Conservation (phyloP, 768 basidiomycete genomes). For the Lentinula boryana region DNA sequence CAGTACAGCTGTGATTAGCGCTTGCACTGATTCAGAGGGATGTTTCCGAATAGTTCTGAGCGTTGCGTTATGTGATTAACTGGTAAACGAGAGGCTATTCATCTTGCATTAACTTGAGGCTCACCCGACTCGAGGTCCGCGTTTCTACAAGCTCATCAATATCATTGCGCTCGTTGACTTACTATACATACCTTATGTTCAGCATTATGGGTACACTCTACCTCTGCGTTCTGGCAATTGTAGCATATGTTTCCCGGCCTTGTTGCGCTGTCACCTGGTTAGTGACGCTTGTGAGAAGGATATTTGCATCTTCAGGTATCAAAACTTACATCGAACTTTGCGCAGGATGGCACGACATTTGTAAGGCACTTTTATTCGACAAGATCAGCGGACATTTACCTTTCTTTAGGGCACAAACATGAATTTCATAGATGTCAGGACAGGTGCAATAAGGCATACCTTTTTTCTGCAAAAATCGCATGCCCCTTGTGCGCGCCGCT, state of each 20-base stretch:
- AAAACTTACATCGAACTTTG: constrained; percentile 2
- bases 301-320: too few relatives aligned
- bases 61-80: too few relatives aligned
- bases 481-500: background rate
- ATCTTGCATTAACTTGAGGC: background rate
- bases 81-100: background rate
- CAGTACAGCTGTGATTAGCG: background rate
- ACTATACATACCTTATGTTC: background rate
- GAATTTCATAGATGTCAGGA: background rate
- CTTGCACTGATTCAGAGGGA: constrained; percentile 4
- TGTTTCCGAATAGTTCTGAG: constrained; percentile 1
- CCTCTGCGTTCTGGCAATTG: constrained; percentile 2
- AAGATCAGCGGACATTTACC: background rate
- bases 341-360: background rate
- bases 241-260: constrained; percentile 1
- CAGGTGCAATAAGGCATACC: too few relatives aligned
- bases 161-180: background rate
- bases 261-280: background rate
- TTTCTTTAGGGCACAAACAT: background rate
- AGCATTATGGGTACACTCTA: background rate
- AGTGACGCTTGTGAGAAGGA: background rate
- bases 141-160: background rate
- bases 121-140: constrained; percentile 1
- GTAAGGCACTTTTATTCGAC: background rate
- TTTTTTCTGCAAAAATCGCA: background rate